Evolutionary conservation across 208 protist genomes (phyloP), one percentile per base, ranked within the genome.

Genomic region (Blastocrithidia nonstop): DNA sequence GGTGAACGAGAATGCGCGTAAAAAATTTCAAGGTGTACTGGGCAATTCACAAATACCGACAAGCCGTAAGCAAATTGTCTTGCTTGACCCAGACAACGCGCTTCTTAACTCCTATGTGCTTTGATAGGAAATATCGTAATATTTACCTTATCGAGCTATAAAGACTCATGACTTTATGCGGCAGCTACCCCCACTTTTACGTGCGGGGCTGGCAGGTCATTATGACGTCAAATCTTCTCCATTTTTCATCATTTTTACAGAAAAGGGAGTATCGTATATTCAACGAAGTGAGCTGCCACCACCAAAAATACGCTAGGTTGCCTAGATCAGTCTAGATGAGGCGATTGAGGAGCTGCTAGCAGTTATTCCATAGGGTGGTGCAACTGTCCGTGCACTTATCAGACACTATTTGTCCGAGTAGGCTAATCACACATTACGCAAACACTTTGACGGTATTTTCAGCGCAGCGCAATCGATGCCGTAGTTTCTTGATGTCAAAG

Each of bases 21-120:
- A 51, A 3, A 45, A 48, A 6, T 86, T 75, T 40, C 13, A 29
- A 7, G 24, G 50, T 11, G 54, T 73, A 25, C 40, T 82, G 6
- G 66, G 77, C 2, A 54, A 73, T 1, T 69, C 63, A 40, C 52
- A 68, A 26, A 55, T 88, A 1, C 83, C 83, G n/a, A 75, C 62
- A 3, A 60, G 56, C 11, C 68, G 78, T 3, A 54, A 40, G 19
- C 75, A 92, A 26, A 29, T 92, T 3, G 42, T 79, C 0, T 42
- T 92, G 21, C 64, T 92, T n/a, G 83, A 92, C 36, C 78, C 78
- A n/a, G 45, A 64, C 25, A 92, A 92, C 50, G 75, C 83, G 1
- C 20, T 92, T 8, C 55, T 92, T 16, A 25, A 70, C 4, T 60
- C 71, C 17, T 59, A 78, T 2, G 57, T 88, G 15, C 41, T 88